Conservation (phyloP, 441 rosid species). For the Gossypium gossypioides region DNA sequence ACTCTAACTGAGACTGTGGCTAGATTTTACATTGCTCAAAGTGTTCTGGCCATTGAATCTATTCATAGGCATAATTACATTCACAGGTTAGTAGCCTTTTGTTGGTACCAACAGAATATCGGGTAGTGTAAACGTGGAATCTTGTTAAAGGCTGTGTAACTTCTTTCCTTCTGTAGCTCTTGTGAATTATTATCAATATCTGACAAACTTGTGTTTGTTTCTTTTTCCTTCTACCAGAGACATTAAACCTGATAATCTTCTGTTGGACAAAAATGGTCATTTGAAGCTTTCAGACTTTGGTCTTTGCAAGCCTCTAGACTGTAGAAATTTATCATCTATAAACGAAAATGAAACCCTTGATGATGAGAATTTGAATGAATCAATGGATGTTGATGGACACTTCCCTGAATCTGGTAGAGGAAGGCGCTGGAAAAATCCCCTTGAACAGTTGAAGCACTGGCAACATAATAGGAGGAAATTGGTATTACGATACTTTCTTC, state of each 20-base stretch:
- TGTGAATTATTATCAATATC: not conserved
- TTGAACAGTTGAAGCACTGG: slow-evolving; percentile 90
- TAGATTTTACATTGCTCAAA: slow-evolving; percentile 82
- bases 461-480: slow-evolving; percentile 81
- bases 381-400: slow-evolving; percentile 58
- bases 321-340: slow-evolving; percentile 54
- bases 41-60: slow-evolving; percentile 85
- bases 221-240: slow-evolving; percentile 44
- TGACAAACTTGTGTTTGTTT: not conserved
- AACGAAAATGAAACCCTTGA: slow-evolving; percentile 62
- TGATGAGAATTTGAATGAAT: slow-evolving; percentile 60
- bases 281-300: slow-evolving; percentile 97
- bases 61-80: slow-evolving; percentile 85
- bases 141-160: slow-evolving; percentile 1
- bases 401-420: slow-evolving; percentile 47
- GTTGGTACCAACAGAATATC: slow-evolving; percentile 10
- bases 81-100: slow-evolving; percentile 58
- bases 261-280: slow-evolving; percentile 81
- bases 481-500: slow-evolving; percentile 30
- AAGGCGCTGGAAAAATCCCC: slow-evolving; percentile 77
- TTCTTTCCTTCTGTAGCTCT: not conserved
- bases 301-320: slow-evolving; percentile 95
- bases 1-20: slow-evolving; percentile 87
- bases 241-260: slow-evolving; percentile 89
- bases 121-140: not conserved